Base-by-base conservation (phyloP, 805 yeast genomes). In the Candida wancherniae region DNA sequence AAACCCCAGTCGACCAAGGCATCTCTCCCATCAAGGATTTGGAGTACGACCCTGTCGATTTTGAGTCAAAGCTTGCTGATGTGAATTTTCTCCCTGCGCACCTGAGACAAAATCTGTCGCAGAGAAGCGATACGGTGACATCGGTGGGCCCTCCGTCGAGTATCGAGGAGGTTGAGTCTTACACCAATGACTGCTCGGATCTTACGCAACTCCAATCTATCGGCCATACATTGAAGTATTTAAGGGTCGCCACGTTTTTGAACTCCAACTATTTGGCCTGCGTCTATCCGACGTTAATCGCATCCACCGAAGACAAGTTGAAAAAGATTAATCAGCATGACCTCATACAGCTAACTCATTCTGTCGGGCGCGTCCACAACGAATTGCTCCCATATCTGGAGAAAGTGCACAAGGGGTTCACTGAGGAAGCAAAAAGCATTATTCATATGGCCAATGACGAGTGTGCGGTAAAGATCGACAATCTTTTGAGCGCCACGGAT, bases 401-500 rank as follows among this genome's bases (percentile, higher is more conserved):
- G 34, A 39, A 39, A 24, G 39, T 61, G 29, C 61, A 58, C 37
- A 36, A 44, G 4, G 61, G 57, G 2, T 51, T 59, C 15, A 45
- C 57, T 11, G 53, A 55, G 26, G 70, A 65, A 35, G 49, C 58
- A 25, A 57, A 51, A 34, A 50, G 66, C 5, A 45, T 63, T 8
- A 47, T 54, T 22, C 65, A 58, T 24, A 39, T 57, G 34, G 57
- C 61, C 10, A 63, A 65, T 36, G 67, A 60, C 28, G 55, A 67
- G 31, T 69, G 70, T 37, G 71, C 80, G 0, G 67, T 68, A 33
- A 67, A 65, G 48, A 68, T 80, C 22, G 87, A 81, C 45, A 76
- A 72, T 29, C 50, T 80, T 33, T 58, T 81, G 26, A 75, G 80
- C 10, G 63, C 68, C 21, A 75, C 82, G 30, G 87, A 81, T 55